Percentiles rank a stretch among this genome's conserved stretches.
phyloP scores from a whole-genome alignment of 208 protist genomes.

The Crithidia sp. region DNA sequence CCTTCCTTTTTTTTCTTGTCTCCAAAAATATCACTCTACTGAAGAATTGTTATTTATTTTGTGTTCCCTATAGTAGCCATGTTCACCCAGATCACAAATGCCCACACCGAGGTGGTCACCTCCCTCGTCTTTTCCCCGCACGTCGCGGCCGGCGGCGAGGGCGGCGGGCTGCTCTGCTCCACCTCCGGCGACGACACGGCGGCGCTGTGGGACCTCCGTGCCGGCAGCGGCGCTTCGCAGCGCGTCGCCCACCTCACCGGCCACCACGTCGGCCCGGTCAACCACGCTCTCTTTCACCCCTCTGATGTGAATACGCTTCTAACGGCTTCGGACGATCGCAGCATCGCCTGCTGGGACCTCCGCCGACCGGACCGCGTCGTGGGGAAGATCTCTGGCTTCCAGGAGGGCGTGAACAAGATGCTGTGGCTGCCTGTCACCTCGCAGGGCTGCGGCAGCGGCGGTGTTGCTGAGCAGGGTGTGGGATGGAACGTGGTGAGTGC shows the following conservation, averaged over 20 bases:
- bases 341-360: constrained; percentile 75
- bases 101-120: constrained; percentile 77
- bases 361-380: constrained; percentile 47
- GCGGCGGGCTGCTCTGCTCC: constrained; percentile 59
- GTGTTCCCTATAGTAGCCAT: constrained; percentile 21
- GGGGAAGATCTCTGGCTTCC: constrained; percentile 59
- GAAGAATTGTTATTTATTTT: too few relatives aligned
- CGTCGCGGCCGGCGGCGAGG: constrained; percentile 25
- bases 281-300: constrained; percentile 73
- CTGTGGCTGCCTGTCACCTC: constrained; percentile 45
- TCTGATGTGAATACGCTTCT: constrained; percentile 45
- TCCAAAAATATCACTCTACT: neutral
- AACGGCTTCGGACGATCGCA: constrained; percentile 82
- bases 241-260: constrained; percentile 30
- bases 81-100: constrained; percentile 53
- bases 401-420: constrained; percentile 86
- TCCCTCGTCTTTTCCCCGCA: constrained; percentile 72
- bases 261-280: constrained; percentile 73
- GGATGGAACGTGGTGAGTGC: constrained; percentile 59
- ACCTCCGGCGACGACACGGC: constrained; percentile 86
- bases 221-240: constrained; percentile 18
- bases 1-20: constrained; percentile 18
- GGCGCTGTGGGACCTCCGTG: constrained; percentile 73
- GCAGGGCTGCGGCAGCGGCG: constrained; percentile 7
- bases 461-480: neutral